These are phyloP conservation scores for Oryza glumipatula DNA, from an alignment of 176 grass and related monocot genomes.

Conservation along the genomic window DNA sequence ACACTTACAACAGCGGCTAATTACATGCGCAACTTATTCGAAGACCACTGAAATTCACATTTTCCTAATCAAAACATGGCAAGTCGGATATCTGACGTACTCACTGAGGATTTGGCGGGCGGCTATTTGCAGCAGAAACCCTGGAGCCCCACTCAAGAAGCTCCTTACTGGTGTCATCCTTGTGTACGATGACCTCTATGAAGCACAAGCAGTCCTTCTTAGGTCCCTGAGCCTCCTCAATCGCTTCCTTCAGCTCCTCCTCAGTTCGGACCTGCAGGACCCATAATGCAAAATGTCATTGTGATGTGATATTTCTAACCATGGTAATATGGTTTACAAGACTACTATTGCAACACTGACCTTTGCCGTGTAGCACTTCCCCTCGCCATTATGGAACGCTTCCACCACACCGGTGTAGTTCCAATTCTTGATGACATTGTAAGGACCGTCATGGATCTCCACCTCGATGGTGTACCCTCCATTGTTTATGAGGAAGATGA, in stretches of 20 bases:
- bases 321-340: neutral
- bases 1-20: slow-evolving; percentile 13
- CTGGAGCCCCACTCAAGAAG: slow-evolving; percentile 66
- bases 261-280: slow-evolving; percentile 42
- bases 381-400: slow-evolving; percentile 61
- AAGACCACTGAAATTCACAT: slow-evolving; percentile 5
- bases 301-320: neutral
- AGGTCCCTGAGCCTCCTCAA: slow-evolving; percentile 39
- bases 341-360: neutral
- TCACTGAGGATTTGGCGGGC: slow-evolving; percentile 60
- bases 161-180: slow-evolving; percentile 64
- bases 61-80: neutral
- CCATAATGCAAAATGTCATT: neutral
- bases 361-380: slow-evolving; percentile 57
- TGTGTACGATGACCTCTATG: slow-evolving; percentile 64
- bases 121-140: slow-evolving; percentile 52
- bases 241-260: slow-evolving; percentile 51
- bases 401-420: slow-evolving; percentile 60
- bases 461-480: slow-evolving; percentile 69
- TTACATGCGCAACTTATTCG: slow-evolving; percentile 33
- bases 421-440: slow-evolving; percentile 67
- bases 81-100: neutral
- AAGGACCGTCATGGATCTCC: slow-evolving; percentile 64
- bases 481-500: slow-evolving; percentile 71
- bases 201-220: slow-evolving; percentile 58